Percentiles rank a stretch among this genome's conserved stretches.
Conservation (phyloP, 2,329 filamentous ascomycete species). For the Triangularia verruculosa region DNA sequence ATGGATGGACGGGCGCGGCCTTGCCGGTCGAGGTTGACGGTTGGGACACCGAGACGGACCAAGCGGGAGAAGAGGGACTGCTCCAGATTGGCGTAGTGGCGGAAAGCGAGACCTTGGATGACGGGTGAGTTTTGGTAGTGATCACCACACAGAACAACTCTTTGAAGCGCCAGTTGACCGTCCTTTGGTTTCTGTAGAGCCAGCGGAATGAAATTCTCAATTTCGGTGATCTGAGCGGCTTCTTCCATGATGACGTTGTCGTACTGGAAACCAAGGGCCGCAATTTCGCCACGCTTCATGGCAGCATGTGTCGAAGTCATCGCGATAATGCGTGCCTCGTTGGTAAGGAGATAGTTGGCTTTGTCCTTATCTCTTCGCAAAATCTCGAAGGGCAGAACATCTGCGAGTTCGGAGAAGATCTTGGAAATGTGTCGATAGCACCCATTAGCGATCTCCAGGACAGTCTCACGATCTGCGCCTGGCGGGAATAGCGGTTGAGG, state of each 20-base stretch:
- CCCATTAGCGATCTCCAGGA: conserved; percentile 74
- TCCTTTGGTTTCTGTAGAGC: conserved; percentile 81
- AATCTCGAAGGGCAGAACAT: conserved; percentile 94
- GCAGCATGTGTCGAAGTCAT: conserved; percentile 99
- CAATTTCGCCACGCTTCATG: conserved; percentile 88
- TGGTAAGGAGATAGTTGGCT: conserved; percentile 91
- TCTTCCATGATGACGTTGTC: conserved; percentile 99
- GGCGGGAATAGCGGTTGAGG: conserved; percentile 80
- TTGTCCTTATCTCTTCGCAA: conserved; percentile 85
- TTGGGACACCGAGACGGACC: conserved; percentile 87
- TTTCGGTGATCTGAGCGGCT: conserved; percentile 94
- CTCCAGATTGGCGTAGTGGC: conserved; percentile 92
- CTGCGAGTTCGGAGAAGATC: conserved; percentile 87
- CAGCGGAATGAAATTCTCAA: conserved; percentile 93
- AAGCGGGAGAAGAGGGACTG: conserved; percentile 92
- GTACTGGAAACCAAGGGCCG: conserved; percentile 89
- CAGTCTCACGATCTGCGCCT: conserved; percentile 60
- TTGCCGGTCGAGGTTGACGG: conserved; percentile 87
- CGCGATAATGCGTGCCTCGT: conserved; percentile 94
- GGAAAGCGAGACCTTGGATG: conserved; percentile 89
- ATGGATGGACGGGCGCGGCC: conserved; percentile 85
- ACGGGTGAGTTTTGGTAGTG: conserved; percentile 96
- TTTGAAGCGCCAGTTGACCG: conserved; percentile 72
- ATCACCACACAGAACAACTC: conserved; percentile 90
- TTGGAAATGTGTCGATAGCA: conserved; percentile 86